These are phyloP conservation scores for Veloporphyrellus conicus DNA, from an alignment of 1,284 basidiomycete species.

Conservation along the genomic window DNA sequence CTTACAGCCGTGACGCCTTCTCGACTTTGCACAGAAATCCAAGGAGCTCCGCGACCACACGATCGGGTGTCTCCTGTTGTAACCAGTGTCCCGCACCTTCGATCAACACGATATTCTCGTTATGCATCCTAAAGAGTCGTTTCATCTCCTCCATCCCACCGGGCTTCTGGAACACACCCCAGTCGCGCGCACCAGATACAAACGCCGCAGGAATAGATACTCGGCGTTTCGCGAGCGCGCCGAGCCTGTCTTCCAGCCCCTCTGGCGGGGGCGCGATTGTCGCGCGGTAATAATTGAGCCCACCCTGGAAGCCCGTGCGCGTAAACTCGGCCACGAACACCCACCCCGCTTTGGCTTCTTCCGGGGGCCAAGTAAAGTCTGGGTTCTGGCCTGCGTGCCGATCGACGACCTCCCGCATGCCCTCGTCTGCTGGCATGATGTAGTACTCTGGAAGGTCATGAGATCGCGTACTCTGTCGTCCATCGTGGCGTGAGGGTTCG, in stretches of 20 bases:
- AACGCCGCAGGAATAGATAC: slow-evolving; percentile 53
- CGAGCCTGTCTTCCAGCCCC: slow-evolving; percentile 16
- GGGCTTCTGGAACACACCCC: slow-evolving; percentile 55
- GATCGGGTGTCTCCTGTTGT: slow-evolving; percentile 48
- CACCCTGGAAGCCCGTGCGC: slow-evolving; percentile 60
- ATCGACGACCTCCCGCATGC: slow-evolving; percentile 49
- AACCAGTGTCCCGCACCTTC: slow-evolving; percentile 61
- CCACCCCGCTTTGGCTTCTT: slow-evolving; percentile 38
- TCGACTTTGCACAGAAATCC: slow-evolving; percentile 19
- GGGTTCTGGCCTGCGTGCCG: slow-evolving; percentile 25
- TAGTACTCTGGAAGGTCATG: slow-evolving; percentile 61
- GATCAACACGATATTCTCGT: slow-evolving; percentile 50
- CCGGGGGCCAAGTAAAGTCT: slow-evolving; percentile 45
- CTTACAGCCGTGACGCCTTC: not conserved
- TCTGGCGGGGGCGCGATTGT: slow-evolving; percentile 29
- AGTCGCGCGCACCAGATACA: slow-evolving; percentile 51
- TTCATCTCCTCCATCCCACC: slow-evolving; percentile 47
- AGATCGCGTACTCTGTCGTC: slow-evolving; percentile 25
- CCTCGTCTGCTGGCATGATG: slow-evolving; percentile 50
- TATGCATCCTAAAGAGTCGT: slow-evolving; percentile 27
- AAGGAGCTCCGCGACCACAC: slow-evolving; percentile 21
- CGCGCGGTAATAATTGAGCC: slow-evolving; percentile 52
- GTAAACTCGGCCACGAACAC: slow-evolving; percentile 49
- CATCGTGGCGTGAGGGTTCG: slow-evolving; percentile 17
- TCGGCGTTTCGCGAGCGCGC: slow-evolving; percentile 27